Evolutionary conservation across 2,329 filamentous ascomycete genomes (phyloP).

Genomic region (Cercospora sp.): DNA sequence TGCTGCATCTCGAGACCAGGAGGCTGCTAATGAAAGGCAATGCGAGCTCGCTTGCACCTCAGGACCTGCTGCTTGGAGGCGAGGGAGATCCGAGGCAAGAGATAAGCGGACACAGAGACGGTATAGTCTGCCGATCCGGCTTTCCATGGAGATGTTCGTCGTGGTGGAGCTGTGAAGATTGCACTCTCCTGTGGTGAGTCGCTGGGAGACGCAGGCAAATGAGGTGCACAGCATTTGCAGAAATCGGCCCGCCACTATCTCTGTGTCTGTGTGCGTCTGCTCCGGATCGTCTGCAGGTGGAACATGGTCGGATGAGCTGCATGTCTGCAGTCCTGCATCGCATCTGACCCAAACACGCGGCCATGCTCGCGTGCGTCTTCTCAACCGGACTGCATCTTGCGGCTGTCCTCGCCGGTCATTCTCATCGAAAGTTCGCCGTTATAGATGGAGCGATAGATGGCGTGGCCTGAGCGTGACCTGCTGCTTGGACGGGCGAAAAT

Average conservation of each 20-base stretch:
- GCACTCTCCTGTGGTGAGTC: neutral
- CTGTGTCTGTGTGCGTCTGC: neutral
- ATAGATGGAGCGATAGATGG: neutral
- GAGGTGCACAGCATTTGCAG: neutral
- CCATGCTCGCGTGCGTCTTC: neutral
- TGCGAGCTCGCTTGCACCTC: neutral
- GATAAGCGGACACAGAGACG: neutral
- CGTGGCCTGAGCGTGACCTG: neutral
- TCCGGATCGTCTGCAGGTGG: neutral
- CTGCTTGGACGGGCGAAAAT: neutral
- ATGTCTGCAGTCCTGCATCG: neutral
- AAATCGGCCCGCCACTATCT: neutral
- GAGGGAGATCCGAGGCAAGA: neutral
- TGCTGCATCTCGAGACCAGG: neutral
- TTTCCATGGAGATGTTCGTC: neutral
- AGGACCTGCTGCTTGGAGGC: neutral
- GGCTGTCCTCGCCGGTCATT: neutral
- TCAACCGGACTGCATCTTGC: neutral
- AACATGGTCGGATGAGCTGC: neutral
- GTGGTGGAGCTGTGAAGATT: neutral
- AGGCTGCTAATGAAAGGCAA: neutral
- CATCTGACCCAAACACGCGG: neutral
- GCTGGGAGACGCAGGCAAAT: neutral
- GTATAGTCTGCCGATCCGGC: neutral
- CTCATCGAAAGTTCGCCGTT: neutral